Evolutionary conservation across 768 basidiomycete species (phyloP).

Genomic region (Leucocoprinus leucothites): DNA sequence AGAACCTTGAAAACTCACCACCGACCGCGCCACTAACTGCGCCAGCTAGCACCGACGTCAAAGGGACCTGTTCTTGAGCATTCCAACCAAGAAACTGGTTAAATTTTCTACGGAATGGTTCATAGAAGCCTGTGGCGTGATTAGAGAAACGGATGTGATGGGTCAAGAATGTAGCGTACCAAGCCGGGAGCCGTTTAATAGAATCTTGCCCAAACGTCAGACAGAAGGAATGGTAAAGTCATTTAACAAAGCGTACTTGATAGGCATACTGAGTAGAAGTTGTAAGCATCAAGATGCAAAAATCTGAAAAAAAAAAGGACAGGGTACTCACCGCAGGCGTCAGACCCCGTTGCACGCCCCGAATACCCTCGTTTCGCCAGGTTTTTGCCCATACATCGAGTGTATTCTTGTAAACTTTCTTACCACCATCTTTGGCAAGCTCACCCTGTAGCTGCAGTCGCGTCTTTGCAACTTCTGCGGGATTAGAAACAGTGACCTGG

Average conservation of each 20-base stretch:
- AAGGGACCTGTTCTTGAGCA: constrained; percentile 61
- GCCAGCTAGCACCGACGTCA: constrained; percentile 83
- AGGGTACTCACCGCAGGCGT: constrained; percentile 72
- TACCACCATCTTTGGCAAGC: constrained; percentile 67
- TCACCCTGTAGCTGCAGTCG: constrained; percentile 96
- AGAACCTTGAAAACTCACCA: constrained; percentile 40
- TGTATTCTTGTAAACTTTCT: constrained; percentile 85
- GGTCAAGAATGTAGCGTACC: constrained; percentile 38
- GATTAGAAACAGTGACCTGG: constrained; percentile 79
- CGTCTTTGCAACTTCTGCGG: constrained; percentile 88
- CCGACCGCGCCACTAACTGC: constrained; percentile 90
- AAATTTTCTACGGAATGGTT: constrained; percentile 74
- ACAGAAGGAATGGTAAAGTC: neutral
- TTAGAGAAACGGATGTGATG: neutral
- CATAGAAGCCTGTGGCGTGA: constrained; percentile 76
- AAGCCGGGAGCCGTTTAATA: constrained; percentile 88
- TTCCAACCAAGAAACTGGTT: constrained; percentile 68
- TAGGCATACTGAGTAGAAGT: constrained; percentile 68
- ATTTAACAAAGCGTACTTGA: constrained; percentile 55
- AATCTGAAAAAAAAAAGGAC: neutral
- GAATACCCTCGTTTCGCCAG: constrained; percentile 83
- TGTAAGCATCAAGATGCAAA: neutral
- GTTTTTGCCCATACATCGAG: constrained; percentile 86
- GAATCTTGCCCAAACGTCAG: constrained; percentile 49
- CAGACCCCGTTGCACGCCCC: constrained; percentile 92